Conservation (phyloP, 1,284 basidiomycete genomes). For the Pulchroboletus neoregius region DNA sequence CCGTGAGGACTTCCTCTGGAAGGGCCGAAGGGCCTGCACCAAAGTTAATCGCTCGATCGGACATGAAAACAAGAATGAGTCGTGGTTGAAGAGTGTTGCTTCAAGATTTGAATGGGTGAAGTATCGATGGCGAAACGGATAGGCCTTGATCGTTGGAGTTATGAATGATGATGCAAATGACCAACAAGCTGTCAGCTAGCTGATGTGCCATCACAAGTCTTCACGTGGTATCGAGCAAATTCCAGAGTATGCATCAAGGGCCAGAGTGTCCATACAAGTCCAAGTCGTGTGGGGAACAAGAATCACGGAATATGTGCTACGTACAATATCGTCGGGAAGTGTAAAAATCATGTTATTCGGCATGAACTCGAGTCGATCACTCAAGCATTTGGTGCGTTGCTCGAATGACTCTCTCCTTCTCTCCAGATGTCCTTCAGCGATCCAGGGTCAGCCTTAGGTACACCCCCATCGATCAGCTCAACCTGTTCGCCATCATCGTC, state of each 20-base stretch:
- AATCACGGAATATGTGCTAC: background rate
- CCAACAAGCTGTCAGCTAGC: no score
- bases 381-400: constrained; percentile 12
- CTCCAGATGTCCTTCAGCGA: constrained; percentile 36
- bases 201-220: background rate
- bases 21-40: constrained; percentile 89
- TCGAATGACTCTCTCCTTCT: constrained; percentile 28
- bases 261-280: background rate
- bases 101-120: background rate
- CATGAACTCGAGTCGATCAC: background rate
- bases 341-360: background rate
- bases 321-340: background rate
- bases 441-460: constrained; percentile 30
- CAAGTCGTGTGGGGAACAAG: background rate
- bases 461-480: constrained; percentile 26
- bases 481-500: constrained; percentile 16
- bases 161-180: no score
- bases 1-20: constrained; percentile 76
- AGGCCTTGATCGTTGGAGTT: no score
- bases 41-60: constrained; percentile 72
- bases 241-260: background rate
- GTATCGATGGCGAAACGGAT: no score
- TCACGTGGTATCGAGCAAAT: background rate
- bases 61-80: constrained; percentile 16
- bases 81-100: background rate